Conservation (phyloP, 495 filamentous ascomycete genomes). For the Glutinoglossum americanum region DNA sequence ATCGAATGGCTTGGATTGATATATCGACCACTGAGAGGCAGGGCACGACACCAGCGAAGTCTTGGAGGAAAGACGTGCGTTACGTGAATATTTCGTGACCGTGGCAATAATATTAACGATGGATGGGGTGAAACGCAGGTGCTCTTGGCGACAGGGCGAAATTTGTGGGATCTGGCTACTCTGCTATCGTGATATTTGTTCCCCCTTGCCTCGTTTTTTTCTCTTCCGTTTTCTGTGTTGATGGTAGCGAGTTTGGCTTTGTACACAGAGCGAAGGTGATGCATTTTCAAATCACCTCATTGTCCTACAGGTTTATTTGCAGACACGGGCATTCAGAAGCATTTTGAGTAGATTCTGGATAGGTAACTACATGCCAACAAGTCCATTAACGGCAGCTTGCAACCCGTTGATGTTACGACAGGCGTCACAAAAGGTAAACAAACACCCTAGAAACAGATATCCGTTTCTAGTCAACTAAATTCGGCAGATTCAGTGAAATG, state of each 20-base stretch:
- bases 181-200: neutral
- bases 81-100: neutral
- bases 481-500: no score
- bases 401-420: no score
- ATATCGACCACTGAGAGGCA: slow-evolving; percentile 2
- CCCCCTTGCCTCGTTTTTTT: neutral
- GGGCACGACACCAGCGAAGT: neutral
- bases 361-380: neutral
- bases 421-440: no score
- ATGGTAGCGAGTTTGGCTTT: neutral
- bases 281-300: neutral
- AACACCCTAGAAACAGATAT: no score
- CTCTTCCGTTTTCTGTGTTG: neutral
- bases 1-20: neutral
- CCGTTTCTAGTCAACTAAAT: no score
- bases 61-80: neutral
- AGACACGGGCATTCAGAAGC: slow-evolving; percentile 4
- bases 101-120: neutral
- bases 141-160: neutral
- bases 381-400: neutral
- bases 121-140: neutral
- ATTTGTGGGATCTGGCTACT: neutral
- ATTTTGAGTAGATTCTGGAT: neutral
- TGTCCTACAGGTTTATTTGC: slow-evolving; percentile 12
- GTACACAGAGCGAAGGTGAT: neutral